Percentiles rank a stretch among this genome's conserved stretches.
Evolutionary conservation across 768 basidiomycete species (phyloP).

Genomic region (Mycena kentingensis): DNA sequence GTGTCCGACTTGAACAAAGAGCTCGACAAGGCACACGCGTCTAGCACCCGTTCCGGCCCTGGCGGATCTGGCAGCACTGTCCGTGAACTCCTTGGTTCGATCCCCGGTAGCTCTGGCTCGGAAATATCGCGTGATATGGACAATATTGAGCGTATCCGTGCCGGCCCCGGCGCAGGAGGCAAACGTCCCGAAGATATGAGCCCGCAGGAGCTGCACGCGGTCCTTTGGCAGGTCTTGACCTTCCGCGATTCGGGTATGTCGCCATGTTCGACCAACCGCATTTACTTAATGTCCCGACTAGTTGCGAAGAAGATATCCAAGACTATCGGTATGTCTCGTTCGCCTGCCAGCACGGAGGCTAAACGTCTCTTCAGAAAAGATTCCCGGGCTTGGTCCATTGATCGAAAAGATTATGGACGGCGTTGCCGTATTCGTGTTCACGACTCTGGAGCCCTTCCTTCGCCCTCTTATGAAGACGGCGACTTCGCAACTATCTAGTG

Average conservation of each 20-base stretch:
- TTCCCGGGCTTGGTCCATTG: constrained; percentile 73
- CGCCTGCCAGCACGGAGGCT: neutral
- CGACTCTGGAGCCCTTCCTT: constrained; percentile 83
- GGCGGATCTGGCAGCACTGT: constrained; percentile 49
- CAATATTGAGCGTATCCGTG: constrained; percentile 67
- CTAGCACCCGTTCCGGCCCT: constrained; percentile 36
- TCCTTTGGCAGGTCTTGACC: constrained; percentile 82
- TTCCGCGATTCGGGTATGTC: constrained; percentile 76
- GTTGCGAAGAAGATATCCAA: constrained; percentile 79
- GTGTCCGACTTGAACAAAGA: constrained; percentile 85
- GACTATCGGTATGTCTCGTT: constrained; percentile 56
- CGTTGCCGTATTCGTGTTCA: constrained; percentile 72
- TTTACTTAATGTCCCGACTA: constrained; percentile 19
- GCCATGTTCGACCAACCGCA: neutral
- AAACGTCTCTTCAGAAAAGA: constrained; percentile 55
- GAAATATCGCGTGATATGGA: constrained; percentile 79
- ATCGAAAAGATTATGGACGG: constrained; percentile 76
- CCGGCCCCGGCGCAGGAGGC: constrained; percentile 58
- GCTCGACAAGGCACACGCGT: constrained; percentile 65
- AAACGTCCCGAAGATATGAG: constrained; percentile 80
- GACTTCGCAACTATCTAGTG: constrained; percentile 58
- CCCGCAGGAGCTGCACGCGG: constrained; percentile 83
- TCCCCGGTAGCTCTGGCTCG: constrained; percentile 62
- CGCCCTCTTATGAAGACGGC: constrained; percentile 77
- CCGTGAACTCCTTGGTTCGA: constrained; percentile 57